Base-by-base conservation (phyloP, 2,329 filamentous ascomycete genomes). In the Fusarium anthophilum region DNA sequence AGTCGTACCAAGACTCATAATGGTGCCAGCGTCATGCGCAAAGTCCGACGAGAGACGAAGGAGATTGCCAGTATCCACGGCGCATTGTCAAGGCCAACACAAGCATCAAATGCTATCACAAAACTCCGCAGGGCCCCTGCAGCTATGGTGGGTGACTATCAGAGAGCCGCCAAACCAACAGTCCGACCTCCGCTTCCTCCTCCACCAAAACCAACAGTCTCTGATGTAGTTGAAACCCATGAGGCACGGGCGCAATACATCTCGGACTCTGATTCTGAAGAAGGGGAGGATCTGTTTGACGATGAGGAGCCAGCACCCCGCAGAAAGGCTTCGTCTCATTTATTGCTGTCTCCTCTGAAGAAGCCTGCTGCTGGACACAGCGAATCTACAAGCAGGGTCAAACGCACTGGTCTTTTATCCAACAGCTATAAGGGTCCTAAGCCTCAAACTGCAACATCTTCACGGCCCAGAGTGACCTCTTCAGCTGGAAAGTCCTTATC, bases 11-110 rank as follows among this genome's bases (percentile, higher is more conserved):
- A 88, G 80, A 84, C 84, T 38, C 84, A 83, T 38, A 86, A 83
- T 26, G 86, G 86, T 35, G 84, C 88, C 63, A 87, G 86, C 67
- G 84, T 91, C 57, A 84, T 92, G 76, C 84, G 85, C 61, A 89
- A 87, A 73, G 88, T 89, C 28, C 85, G 86, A 50, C 85, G 88
- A 54, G 88, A 92, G 76, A 88, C 87, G 11, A 85, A 83, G 53
- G 87, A 90, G 74, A 87, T 90, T 48, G 83, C 82, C 59, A 84
- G 73, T 63, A 85, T 84, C 41, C 86, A 87, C 72, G 84, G 86
- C 60, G 82, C 83, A 38, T 81, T 90, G 39, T 83, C 85, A 14
- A 67, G 75, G 8, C 78, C 79, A 10, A 63, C 17, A 80, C 82
- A 66, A 69, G 83, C 35, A 51, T 70, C 38, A 79, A 63, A 82